A percentile compares a stretch with the other conserved stretches of the same genome.
These are phyloP conservation scores for Salinomyces thailandicus DNA, from an alignment of 2,329 filamentous ascomycete species.

Conservation along the genomic window DNA sequence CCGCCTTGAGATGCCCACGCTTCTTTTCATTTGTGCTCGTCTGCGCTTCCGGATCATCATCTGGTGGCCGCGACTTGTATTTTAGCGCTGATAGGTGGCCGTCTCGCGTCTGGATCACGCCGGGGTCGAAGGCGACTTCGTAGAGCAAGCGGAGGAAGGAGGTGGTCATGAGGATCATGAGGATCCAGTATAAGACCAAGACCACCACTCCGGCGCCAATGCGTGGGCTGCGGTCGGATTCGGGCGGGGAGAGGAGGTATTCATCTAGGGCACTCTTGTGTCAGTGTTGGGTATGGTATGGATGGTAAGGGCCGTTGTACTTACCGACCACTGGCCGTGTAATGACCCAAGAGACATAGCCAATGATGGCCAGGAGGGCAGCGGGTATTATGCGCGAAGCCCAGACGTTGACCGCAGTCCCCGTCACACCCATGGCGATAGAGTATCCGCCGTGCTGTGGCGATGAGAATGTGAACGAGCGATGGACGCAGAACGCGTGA, in stretches of 20 bases:
- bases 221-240: background rate
- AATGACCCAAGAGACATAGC: conserved; percentile 4
- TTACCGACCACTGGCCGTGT: conserved; percentile 2
- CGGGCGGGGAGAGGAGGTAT: background rate
- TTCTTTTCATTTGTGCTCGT: background rate
- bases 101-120: conserved; percentile 1
- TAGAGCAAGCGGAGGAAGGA: conserved; percentile 5
- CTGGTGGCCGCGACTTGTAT: background rate
- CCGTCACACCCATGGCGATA: background rate
- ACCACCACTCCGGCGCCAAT: conserved; percentile 1
- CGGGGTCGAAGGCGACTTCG: conserved; percentile 1
- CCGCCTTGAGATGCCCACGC: background rate
- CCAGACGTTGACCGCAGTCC: conserved; percentile 1
- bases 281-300: no score
- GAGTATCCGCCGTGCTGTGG: no score
- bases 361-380: conserved; percentile 3
- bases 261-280: no score
- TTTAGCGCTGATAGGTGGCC: background rate
- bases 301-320: background rate
- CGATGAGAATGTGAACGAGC: no score
- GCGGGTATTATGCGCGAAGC: conserved; percentile 1
- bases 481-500: no score
- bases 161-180: conserved; percentile 3
- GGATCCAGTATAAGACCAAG: conserved; percentile 4
- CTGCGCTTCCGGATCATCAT: background rate